Conservation (phyloP, 2,329 filamentous ascomycete species). For the Venturia nashicola region DNA sequence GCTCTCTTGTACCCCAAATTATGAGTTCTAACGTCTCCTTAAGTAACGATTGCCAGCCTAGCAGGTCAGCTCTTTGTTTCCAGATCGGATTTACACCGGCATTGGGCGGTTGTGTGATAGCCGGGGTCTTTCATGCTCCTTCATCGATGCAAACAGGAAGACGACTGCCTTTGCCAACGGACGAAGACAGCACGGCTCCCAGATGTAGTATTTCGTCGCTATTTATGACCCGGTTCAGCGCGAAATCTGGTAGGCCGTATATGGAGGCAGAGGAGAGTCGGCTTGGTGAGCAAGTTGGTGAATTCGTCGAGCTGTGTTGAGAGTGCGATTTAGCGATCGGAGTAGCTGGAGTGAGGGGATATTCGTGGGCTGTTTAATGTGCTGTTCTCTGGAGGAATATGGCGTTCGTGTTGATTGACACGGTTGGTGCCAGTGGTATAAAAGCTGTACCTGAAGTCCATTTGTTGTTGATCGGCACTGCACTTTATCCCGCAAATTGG, state of each 20-base stretch:
- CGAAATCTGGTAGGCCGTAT: neutral
- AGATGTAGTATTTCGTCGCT: too few species aligned
- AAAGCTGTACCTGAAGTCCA: neutral
- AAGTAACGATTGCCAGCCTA: neutral
- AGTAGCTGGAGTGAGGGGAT: neutral
- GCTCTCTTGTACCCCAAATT: neutral
- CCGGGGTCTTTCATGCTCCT: neutral
- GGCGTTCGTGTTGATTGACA: neutral
- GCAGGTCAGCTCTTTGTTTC: neutral
- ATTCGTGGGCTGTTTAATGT: neutral
- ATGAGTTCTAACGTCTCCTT: neutral
- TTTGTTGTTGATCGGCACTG: neutral
- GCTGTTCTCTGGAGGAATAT: neutral
- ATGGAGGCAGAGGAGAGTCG: neutral
- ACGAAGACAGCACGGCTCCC: neutral
- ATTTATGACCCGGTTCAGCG: neutral
- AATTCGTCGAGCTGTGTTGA: neutral
- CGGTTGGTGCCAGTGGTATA: neutral
- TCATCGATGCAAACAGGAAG: neutral
- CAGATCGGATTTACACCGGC: neutral
- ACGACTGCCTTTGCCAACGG: neutral
- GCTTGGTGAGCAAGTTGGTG: neutral
- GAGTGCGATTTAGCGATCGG: neutral
- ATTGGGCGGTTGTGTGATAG: neutral
- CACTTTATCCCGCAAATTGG: neutral